These are phyloP conservation scores for Backusella morwellensis DNA, from an alignment of 192 early-diverging fungal genomes.

Conservation along the genomic window DNA sequence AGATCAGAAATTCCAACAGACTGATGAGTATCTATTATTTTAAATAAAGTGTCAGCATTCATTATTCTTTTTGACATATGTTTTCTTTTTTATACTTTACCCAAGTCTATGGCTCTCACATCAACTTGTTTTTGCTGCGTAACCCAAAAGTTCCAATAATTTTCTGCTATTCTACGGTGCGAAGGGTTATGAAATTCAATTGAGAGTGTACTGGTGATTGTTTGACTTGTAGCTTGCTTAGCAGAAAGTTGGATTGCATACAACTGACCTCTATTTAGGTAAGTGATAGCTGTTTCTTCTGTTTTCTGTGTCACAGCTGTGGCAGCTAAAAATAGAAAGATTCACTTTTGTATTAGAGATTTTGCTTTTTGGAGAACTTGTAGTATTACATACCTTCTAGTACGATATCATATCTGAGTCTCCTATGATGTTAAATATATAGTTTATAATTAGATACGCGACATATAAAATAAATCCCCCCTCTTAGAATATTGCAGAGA, in stretches of 20 bases:
- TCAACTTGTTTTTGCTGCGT: slow-evolving; percentile 62
- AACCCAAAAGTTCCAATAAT: slow-evolving; percentile 75
- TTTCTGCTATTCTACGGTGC: slow-evolving; percentile 58
- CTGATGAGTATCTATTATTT: slow-evolving; percentile 16
- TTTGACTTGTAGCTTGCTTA: slow-evolving; percentile 42
- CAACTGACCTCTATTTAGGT: slow-evolving; percentile 46
- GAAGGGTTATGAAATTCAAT: slow-evolving; percentile 71
- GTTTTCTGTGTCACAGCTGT: slow-evolving; percentile 31
- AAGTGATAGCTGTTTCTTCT: slow-evolving; percentile 26
- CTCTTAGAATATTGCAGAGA: not conserved
- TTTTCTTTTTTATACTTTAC: slow-evolving; percentile 26
- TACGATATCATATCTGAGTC: slow-evolving; percentile 16
- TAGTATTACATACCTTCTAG: slow-evolving; percentile 18
- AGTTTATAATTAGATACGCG: slow-evolving; percentile 1
- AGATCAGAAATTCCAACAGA: slow-evolving; percentile 21
- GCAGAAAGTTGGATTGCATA: slow-evolving; percentile 60
- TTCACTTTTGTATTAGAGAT: not conserved
- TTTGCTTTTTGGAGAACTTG: not conserved
- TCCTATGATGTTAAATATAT: not conserved
- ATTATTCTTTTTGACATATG: not conserved
- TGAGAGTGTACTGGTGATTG: slow-evolving; percentile 52
- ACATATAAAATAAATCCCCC: not conserved
- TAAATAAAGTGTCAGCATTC: not conserved
- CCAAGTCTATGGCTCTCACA: slow-evolving; percentile 64
- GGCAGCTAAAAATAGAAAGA: slow-evolving; percentile 13